phyloP scores from a whole-genome alignment of 768 basidiomycete species.

The Cystofilobasidium capitatum region DNA sequence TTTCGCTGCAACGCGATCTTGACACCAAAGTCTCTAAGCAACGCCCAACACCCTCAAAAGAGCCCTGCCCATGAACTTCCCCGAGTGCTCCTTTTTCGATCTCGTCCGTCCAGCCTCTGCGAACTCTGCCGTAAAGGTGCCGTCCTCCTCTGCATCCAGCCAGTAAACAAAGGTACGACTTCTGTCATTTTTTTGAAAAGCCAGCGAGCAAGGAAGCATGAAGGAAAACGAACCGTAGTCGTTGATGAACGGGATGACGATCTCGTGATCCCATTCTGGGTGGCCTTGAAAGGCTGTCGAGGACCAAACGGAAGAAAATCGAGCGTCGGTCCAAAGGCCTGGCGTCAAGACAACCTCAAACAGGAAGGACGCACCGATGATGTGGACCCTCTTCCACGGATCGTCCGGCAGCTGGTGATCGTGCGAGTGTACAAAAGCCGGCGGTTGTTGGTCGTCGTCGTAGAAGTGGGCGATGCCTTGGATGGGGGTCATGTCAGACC shows the following conservation, averaged over 20 bases:
- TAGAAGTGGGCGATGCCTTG: conserved; percentile 34
- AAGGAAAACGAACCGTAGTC: conserved; percentile 19
- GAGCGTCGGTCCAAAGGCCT: neutral
- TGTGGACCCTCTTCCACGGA: conserved; percentile 31
- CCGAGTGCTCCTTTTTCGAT: conserved; percentile 29
- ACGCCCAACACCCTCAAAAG: conserved; percentile 31
- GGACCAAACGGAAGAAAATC: neutral
- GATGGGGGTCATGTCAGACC: conserved; percentile 30
- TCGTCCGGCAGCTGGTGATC: conserved; percentile 27
- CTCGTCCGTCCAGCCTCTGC: conserved; percentile 30
- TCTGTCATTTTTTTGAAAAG: no score
- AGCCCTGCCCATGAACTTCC: conserved; percentile 28
- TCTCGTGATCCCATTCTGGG: conserved; percentile 34
- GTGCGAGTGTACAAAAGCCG: neutral
- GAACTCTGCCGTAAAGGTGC: conserved; percentile 30
- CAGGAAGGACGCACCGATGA: conserved; percentile 28
- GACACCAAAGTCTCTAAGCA: conserved; percentile 7
- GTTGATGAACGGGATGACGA: conserved; percentile 32
- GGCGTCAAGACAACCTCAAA: neutral
- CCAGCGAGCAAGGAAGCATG: neutral
- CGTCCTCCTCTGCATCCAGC: conserved; percentile 21
- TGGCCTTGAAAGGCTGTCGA: conserved; percentile 26
- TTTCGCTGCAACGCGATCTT: neutral
- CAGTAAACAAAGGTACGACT: neutral
- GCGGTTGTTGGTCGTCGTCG: conserved; percentile 16